These are phyloP conservation scores for Oenanthe javanica DNA, from an alignment of 140 eudicot species.

Conservation along the genomic window DNA sequence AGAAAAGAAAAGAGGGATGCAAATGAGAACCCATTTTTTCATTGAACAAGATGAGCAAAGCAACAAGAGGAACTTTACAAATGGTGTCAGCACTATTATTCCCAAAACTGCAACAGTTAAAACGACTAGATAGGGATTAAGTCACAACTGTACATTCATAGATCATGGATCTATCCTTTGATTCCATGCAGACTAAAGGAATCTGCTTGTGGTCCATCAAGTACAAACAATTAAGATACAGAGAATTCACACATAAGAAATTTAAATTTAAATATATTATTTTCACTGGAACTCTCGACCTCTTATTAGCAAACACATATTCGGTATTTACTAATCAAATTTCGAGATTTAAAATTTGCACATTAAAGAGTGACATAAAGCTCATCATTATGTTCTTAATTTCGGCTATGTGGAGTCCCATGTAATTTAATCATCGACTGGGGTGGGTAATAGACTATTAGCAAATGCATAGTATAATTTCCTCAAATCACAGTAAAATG, in stretches of 20 bases:
- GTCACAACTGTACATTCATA: slow-evolving; percentile 1
- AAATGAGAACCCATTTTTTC: background rate
- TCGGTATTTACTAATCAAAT: background rate
- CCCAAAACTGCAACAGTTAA: background rate
- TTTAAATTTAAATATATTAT: background rate
- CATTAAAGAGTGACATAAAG: background rate
- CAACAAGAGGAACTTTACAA: slow-evolving; percentile 10
- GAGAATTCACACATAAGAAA: background rate
- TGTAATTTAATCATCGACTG: background rate
- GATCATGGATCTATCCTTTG: background rate
- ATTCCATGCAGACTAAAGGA: background rate
- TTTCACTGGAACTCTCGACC: background rate
- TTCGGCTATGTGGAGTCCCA: background rate
- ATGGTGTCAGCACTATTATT: background rate
- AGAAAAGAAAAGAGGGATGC: background rate
- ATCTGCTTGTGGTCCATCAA: slow-evolving; percentile 1
- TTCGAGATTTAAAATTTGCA: background rate
- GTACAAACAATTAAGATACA: background rate
- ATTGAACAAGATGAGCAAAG: slow-evolving; percentile 16
- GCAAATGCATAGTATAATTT: background rate
- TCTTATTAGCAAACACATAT: background rate
- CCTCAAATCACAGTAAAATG: background rate
- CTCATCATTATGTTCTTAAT: slow-evolving; percentile 1
- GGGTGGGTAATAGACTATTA: background rate
- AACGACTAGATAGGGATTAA: slow-evolving; percentile 4